Evolutionary conservation across 371 early-diverging fungal genomes (phyloP), one percentile per base, ranked within the genome.

Genomic region (Gilbertella persicaria): DNA sequence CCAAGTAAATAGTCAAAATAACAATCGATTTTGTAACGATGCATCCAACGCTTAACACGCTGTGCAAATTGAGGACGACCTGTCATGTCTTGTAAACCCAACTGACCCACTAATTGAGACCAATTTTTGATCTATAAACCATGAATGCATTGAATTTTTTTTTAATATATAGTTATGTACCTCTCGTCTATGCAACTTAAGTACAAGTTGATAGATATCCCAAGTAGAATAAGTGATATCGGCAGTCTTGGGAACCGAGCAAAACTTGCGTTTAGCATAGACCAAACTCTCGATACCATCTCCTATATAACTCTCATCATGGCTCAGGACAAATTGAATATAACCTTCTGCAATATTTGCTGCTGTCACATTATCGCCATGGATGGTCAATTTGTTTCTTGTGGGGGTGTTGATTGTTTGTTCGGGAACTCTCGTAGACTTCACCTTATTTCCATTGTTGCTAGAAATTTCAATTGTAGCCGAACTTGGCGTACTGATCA

Each of bases 21-120:
- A 19, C 66, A 71, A 45, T 77, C 78, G 23, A 77, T 77, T 30
- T 73, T 70, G 44, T 73, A 73, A 24, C 70, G 66, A 37, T 71
- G 69, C 78, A 77, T 77, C 78, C 78, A 77, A 39, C 78, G 56
- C 24, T 77, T 77, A 12, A 73, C 74, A 2, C 78, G 60, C 35
- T 77, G 78, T 2, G 78, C 78, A 58, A 77, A 77, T 43, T 77
- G 78, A 1, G 78, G 78, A 8, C 78, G 60, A 1, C 73, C 71
- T 14, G 70, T 44, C 60, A 73, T 70, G 40, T 77, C 78, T 0
- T 62, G 45, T 35, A 73, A 47, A 0, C 78, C 78, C 19, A 77
- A 60, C 38, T 71, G 67, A 5, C 78, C 78, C 19, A 77, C 78
- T 8, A 77, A 46, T 50, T 77, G 78, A 14, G 78, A 77, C 78